These are phyloP conservation scores for Candida odintsovae DNA, from an alignment of 805 yeast genomes.

Conservation along the genomic window DNA sequence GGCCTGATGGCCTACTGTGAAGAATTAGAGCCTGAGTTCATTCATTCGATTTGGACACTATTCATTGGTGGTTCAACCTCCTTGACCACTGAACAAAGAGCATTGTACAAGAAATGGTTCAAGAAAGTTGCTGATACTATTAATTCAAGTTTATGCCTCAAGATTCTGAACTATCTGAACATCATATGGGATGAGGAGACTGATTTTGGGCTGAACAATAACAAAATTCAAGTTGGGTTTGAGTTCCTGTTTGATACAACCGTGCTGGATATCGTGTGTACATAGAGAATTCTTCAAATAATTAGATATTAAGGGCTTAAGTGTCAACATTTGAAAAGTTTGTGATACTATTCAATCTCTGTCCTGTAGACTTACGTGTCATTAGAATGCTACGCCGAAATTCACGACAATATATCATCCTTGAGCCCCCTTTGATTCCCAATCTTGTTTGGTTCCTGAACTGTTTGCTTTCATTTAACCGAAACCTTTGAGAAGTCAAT, in stretches of 20 bases:
- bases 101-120: conserved; percentile 9
- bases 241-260: conserved; percentile 23
- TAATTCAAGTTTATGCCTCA: conserved; percentile 16
- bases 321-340: too few species aligned
- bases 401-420: too few species aligned
- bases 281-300: neutral
- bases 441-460: too few species aligned
- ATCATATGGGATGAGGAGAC: conserved; percentile 20
- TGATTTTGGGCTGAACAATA: neutral
- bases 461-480: neutral
- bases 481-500: neutral
- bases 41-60: conserved; percentile 20
- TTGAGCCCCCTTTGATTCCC: too few species aligned
- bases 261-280: conserved; percentile 15
- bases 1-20: conserved; percentile 8
- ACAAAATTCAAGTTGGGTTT: conserved; percentile 13
- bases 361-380: neutral
- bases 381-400: too few species aligned
- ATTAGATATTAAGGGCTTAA: too few species aligned
- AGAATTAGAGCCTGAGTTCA: conserved; percentile 3
- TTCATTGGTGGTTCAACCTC: conserved; percentile 21
- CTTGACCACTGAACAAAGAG: conserved; percentile 8
- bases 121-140: conserved; percentile 11
- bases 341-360: too few species aligned
- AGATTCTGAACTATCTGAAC: conserved; percentile 19